These are phyloP conservation scores for Puya raimondii DNA, from an alignment of 176 grass and related monocot genomes.

Conservation along the genomic window DNA sequence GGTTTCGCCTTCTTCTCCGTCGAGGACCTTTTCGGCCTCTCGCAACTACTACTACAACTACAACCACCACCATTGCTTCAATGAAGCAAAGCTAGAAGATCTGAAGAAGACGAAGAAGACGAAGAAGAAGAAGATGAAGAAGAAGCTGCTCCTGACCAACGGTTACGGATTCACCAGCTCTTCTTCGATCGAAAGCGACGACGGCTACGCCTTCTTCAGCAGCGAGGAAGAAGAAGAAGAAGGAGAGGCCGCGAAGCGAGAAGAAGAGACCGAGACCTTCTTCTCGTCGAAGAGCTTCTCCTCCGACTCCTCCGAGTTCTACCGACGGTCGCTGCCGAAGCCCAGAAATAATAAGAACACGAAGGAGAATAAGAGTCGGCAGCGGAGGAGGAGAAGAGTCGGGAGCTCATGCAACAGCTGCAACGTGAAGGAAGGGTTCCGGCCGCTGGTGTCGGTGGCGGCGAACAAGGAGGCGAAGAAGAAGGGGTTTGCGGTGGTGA, in stretches of 20 bases:
- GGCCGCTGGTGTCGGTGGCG: slow-evolving; percentile 27
- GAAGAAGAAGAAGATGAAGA: slow-evolving; percentile 16
- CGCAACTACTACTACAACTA: slow-evolving; percentile 11
- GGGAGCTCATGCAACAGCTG: slow-evolving; percentile 47
- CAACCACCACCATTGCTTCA: slow-evolving; percentile 2
- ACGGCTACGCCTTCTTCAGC: slow-evolving; percentile 42
- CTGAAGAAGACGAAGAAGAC: slow-evolving; percentile 22
- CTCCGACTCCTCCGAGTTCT: slow-evolving; percentile 98
- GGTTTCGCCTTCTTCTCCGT: slow-evolving; percentile 37
- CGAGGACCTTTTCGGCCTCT: slow-evolving; percentile 9
- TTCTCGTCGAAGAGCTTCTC: slow-evolving; percentile 90
- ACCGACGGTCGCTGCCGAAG: slow-evolving; percentile 14
- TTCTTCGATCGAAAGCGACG: slow-evolving; percentile 28
- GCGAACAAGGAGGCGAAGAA: slow-evolving; percentile 40
- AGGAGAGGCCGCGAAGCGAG: neutral
- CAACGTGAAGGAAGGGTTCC: slow-evolving; percentile 64
- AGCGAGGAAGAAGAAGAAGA: slow-evolving; percentile 49
- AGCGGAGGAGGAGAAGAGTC: slow-evolving; percentile 7
- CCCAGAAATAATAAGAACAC: slow-evolving; percentile 28
- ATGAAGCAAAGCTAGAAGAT: neutral
- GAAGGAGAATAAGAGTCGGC: neutral
- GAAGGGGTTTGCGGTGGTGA: slow-evolving; percentile 67
- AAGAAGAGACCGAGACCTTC: slow-evolving; percentile 48
- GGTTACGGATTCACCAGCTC: slow-evolving; percentile 76
- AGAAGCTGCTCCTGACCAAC: slow-evolving; percentile 37